Percentiles rank a stretch among this genome's conserved stretches.
Evolutionary conservation across 805 yeast genomes (phyloP).

Genomic region (Yarrowia sp.): DNA sequence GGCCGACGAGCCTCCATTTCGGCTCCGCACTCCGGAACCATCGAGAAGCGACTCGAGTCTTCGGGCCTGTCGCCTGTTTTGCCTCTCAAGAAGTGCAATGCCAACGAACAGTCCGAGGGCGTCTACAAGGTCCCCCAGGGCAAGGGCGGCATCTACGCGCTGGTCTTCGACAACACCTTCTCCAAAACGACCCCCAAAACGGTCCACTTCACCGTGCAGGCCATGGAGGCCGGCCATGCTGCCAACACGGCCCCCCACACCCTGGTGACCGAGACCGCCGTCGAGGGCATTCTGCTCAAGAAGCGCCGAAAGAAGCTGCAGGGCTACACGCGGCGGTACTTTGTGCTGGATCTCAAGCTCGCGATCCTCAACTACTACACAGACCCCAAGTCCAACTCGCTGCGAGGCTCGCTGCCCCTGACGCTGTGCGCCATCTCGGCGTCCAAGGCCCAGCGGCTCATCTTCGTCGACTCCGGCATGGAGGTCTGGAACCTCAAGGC

Average conservation of each 20-base stretch:
- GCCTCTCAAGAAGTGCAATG: constrained; percentile 56
- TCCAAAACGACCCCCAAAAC: constrained; percentile 82
- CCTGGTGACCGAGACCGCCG: neutral
- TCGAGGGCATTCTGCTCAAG: constrained; percentile 64
- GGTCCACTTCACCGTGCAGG: constrained; percentile 56
- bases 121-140: constrained; percentile 50
- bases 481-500: constrained; percentile 90
- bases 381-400: constrained; percentile 64
- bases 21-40: constrained; percentile 28
- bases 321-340: constrained; percentile 82
- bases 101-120: constrained; percentile 64
- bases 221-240: constrained; percentile 23
- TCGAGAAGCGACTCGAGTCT: constrained; percentile 52
- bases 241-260: constrained; percentile 13
- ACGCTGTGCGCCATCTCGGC: constrained; percentile 80
- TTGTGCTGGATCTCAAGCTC: constrained; percentile 74
- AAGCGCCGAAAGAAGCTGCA: constrained; percentile 80
- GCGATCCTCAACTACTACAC: constrained; percentile 80
- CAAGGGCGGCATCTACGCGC: constrained; percentile 71
- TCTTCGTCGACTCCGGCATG: constrained; percentile 89
- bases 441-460: constrained; percentile 59
- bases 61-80: constrained; percentile 52
- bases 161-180: constrained; percentile 88
- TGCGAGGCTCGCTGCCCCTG: constrained; percentile 91
- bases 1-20: constrained; percentile 44